Conservation (phyloP, 768 basidiomycete species). For the Kwoniella mangroviensis region DNA sequence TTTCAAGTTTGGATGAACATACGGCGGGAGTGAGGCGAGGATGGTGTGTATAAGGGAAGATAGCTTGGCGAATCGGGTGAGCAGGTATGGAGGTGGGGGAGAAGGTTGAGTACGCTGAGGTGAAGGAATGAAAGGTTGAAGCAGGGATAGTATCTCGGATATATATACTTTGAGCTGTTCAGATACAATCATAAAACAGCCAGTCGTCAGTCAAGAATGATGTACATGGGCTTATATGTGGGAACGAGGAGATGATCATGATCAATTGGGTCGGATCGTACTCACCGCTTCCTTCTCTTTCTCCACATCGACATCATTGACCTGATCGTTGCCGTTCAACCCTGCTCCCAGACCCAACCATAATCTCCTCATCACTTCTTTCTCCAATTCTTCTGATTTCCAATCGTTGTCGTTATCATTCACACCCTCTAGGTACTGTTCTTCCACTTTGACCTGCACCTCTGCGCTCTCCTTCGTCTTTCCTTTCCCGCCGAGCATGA, state of each 20-base stretch:
- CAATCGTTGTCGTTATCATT: background rate
- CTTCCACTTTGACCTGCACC: background rate
- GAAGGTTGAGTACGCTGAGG: constrained; percentile 11
- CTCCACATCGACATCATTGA: constrained; percentile 3
- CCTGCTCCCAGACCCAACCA: constrained; percentile 3
- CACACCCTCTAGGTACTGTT: background rate
- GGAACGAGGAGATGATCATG: too few species aligned
- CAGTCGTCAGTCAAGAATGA: too few species aligned
- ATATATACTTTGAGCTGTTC: constrained; percentile 37
- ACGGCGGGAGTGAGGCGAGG: constrained; percentile 23
- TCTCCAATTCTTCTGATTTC: constrained; percentile 4
- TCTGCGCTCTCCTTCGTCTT: background rate
- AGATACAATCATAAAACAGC: too few species aligned
- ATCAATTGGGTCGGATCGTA: background rate
- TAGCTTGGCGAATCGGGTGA: constrained; percentile 30
- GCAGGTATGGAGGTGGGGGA: constrained; percentile 29
- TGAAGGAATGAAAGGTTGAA: constrained; percentile 28
- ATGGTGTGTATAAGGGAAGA: constrained; percentile 24
- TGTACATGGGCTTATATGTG: too few species aligned
- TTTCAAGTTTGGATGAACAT: constrained; percentile 23
- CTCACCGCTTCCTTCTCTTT: constrained; percentile 17
- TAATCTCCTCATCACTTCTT: background rate
- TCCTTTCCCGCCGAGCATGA: too few species aligned
- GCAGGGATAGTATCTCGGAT: constrained; percentile 32
- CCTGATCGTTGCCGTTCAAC: background rate